A percentile compares a stretch with the other conserved stretches of the same genome.
Conservation (phyloP, 192 early-diverging fungal species). For the Allomyces macrogynus region DNA sequence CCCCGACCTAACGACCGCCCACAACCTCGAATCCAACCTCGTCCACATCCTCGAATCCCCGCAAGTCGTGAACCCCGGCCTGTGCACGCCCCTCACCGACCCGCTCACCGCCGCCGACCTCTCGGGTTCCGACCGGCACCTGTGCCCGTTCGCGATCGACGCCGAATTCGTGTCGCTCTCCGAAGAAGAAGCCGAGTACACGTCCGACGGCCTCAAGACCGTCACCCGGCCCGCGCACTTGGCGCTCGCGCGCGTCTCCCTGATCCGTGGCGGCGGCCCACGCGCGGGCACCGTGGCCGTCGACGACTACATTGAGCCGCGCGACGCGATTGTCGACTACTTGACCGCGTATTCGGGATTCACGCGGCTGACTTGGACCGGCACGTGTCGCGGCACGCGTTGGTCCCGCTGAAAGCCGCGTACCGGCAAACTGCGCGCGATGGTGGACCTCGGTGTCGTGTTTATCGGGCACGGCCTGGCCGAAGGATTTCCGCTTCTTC, state of each 20-base stretch:
- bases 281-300: slow-evolving; percentile 69
- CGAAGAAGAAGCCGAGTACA: slow-evolving; percentile 71
- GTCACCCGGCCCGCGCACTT: slow-evolving; percentile 60
- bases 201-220: slow-evolving; percentile 77
- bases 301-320: slow-evolving; percentile 82
- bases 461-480: slow-evolving; percentile 90
- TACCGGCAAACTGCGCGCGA: slow-evolving; percentile 76
- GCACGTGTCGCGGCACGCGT: slow-evolving; percentile 39
- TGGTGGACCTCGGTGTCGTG: slow-evolving; percentile 74
- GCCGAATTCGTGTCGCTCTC: slow-evolving; percentile 85
- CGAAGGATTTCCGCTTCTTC: slow-evolving; percentile 87
- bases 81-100: neutral
- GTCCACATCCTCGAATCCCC: slow-evolving; percentile 25
- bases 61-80: slow-evolving; percentile 35
- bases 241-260: slow-evolving; percentile 71
- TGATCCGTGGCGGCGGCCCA: slow-evolving; percentile 56
- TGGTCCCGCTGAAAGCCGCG: slow-evolving; percentile 80
- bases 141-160: slow-evolving; percentile 42
- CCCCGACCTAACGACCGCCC: too few relatives aligned
- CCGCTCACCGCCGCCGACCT: neutral
- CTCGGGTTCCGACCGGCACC: neutral
- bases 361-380: slow-evolving; percentile 70
- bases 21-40: neutral
- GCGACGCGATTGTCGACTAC: slow-evolving; percentile 74
- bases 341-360: slow-evolving; percentile 90